These are phyloP conservation scores for Tricholoma saponaceum DNA, from an alignment of 768 basidiomycete genomes.

Conservation along the genomic window DNA sequence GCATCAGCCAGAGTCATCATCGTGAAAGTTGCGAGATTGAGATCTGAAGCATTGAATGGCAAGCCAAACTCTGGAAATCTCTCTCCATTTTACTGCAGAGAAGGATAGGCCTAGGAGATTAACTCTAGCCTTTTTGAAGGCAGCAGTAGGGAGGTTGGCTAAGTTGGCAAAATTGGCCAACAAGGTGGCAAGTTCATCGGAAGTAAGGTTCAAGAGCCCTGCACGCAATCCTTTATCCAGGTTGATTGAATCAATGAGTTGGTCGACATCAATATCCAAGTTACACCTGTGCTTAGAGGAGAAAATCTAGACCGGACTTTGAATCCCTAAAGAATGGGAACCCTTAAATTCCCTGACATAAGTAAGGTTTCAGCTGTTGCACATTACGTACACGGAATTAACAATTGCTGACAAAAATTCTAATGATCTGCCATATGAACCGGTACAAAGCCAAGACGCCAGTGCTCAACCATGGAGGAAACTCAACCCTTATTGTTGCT, in stretches of 20 bases:
- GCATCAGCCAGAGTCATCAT: too few relatives aligned
- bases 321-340: too few relatives aligned
- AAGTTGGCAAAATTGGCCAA: not conserved
- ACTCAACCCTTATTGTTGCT: too few relatives aligned
- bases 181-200: not conserved
- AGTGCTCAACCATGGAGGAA: too few relatives aligned
- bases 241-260: not conserved
- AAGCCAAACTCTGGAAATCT: conserved; percentile 9
- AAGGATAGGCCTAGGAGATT: conserved; percentile 13
- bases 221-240: not conserved
- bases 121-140: conserved; percentile 8
- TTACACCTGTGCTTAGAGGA: too few relatives aligned
- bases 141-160: conserved; percentile 2
- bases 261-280: not conserved
- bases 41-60: not conserved
- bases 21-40: conserved; percentile 1
- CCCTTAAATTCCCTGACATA: too few relatives aligned
- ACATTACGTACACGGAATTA: too few relatives aligned
- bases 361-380: too few relatives aligned
- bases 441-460: too few relatives aligned
- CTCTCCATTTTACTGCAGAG: conserved; percentile 12
- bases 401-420: too few relatives aligned
- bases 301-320: too few relatives aligned
- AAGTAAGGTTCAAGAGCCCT: not conserved
- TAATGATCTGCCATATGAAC: too few relatives aligned